Evolutionary conservation across 75 land plant species (phyloP).

Genomic region (Cryptomeria japonica): DNA sequence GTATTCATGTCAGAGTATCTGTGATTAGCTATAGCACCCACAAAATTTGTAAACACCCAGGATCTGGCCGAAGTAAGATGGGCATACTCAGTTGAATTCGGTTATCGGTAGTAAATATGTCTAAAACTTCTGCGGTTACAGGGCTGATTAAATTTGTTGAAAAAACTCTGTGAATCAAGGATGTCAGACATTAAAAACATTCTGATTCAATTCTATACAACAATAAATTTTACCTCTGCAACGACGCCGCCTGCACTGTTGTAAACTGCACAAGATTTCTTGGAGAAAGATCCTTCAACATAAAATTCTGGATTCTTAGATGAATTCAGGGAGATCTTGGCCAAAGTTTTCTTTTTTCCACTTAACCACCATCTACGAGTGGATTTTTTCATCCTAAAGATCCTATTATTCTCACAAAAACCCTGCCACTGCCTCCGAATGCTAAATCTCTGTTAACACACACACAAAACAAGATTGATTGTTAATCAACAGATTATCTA

Average conservation of each 20-base stretch:
- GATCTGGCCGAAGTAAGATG: no score
- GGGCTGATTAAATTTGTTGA: no score
- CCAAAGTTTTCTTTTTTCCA: background rate
- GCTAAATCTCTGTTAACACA: background rate
- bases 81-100: no score
- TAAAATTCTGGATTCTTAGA: background rate
- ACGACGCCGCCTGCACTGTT: background rate
- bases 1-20: no score
- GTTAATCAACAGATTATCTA: background rate
- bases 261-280: background rate
- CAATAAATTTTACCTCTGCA: background rate
- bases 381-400: background rate
- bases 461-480: background rate
- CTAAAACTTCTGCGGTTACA: no score
- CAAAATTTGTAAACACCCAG: no score
- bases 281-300: background rate
- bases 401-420: background rate
- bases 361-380: background rate
- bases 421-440: background rate
- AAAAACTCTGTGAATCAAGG: no score
- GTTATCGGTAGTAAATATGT: no score
- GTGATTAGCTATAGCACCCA: no score
- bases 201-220: no score
- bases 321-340: background rate
- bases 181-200: background rate